Evolutionary conservation across 2,329 filamentous ascomycete genomes (phyloP).

Genomic region (Epichloe elymi): DNA sequence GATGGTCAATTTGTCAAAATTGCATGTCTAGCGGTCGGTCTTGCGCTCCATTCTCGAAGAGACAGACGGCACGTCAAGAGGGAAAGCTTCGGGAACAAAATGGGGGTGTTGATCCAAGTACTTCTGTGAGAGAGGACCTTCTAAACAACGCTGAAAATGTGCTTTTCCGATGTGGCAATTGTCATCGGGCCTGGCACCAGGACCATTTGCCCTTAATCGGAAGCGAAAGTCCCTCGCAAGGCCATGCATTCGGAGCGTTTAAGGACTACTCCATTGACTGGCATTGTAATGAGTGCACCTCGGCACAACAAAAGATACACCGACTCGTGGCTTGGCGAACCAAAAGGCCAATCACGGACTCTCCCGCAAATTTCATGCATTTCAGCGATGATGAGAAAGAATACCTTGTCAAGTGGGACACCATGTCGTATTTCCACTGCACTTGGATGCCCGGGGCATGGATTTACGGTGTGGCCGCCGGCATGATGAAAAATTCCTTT

Average conservation of each 20-base stretch:
- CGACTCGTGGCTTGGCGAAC: conserved; percentile 75
- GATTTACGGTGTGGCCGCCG: conserved; percentile 60
- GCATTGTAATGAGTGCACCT: conserved; percentile 67
- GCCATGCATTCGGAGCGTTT: conserved; percentile 37
- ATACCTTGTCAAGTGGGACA: conserved; percentile 83
- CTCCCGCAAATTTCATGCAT: conserved; percentile 29
- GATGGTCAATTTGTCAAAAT: conserved; percentile 55
- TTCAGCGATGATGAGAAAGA: conserved; percentile 56
- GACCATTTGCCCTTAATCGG: conserved; percentile 56
- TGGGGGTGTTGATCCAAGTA: conserved; percentile 62
- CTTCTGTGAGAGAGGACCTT: conserved; percentile 43
- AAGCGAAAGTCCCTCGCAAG: conserved; percentile 19
- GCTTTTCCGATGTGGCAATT: conserved; percentile 70
- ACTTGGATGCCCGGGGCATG: conserved; percentile 82
- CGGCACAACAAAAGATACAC: conserved; percentile 53
- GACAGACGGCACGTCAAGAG: conserved; percentile 65
- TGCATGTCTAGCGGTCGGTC: conserved; percentile 54
- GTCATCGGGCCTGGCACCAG: conserved; percentile 69
- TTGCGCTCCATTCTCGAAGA: conserved; percentile 62
- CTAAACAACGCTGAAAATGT: conserved; percentile 67
- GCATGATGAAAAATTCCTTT: conserved; percentile 60
- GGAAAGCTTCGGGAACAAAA: conserved; percentile 74
- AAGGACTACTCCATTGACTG: conserved; percentile 63
- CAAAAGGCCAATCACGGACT: conserved; percentile 31
- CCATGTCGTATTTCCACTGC: conserved; percentile 67